Evolutionary conservation across 2,329 filamentous ascomycete genomes (phyloP).

Genomic region (Xylaria sp.): DNA sequence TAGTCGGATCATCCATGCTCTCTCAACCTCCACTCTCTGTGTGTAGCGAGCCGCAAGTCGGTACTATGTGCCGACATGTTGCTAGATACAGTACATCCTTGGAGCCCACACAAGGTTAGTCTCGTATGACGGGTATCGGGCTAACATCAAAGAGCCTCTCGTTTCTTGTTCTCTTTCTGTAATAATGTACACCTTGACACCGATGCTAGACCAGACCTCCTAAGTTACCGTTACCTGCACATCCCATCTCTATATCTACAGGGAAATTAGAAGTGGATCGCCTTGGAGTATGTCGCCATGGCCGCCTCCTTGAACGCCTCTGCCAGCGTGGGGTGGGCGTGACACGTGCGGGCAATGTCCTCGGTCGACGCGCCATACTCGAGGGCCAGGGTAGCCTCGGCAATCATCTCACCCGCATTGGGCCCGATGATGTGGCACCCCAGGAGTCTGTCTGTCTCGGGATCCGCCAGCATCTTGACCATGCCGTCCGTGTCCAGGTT

Average conservation of each 20-base stretch:
- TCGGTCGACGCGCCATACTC: slow-evolving; percentile 97
- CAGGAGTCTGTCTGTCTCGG: slow-evolving; percentile 93
- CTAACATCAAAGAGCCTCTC: slow-evolving; percentile 17
- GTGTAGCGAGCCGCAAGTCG: neutral
- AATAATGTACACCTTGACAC: slow-evolving; percentile 45
- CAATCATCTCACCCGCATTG: slow-evolving; percentile 99
- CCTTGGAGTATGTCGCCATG: slow-evolving; percentile 94
- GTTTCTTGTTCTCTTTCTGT: slow-evolving; percentile 37
- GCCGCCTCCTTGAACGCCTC: slow-evolving; percentile 99
- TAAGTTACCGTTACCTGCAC: slow-evolving; percentile 22
- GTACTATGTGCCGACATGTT: neutral
- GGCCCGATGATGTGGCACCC: slow-evolving; percentile 96
- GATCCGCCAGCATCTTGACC: slow-evolving; percentile 96
- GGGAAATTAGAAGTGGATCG: slow-evolving; percentile 82
- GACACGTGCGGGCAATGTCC: slow-evolving; percentile 92
- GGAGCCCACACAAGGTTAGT: neutral
- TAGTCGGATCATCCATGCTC: too few relatives aligned
- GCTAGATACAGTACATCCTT: neutral
- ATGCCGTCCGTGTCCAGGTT: slow-evolving; percentile 95
- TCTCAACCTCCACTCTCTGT: neutral
- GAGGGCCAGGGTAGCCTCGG: slow-evolving; percentile 90
- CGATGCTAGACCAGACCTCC: slow-evolving; percentile 37
- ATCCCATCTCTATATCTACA: slow-evolving; percentile 38
- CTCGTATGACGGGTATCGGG: neutral
- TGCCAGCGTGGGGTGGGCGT: slow-evolving; percentile 93